These are phyloP conservation scores for Solanum chaucha DNA, from an alignment of 257 asterid genomes.

Conservation along the genomic window DNA sequence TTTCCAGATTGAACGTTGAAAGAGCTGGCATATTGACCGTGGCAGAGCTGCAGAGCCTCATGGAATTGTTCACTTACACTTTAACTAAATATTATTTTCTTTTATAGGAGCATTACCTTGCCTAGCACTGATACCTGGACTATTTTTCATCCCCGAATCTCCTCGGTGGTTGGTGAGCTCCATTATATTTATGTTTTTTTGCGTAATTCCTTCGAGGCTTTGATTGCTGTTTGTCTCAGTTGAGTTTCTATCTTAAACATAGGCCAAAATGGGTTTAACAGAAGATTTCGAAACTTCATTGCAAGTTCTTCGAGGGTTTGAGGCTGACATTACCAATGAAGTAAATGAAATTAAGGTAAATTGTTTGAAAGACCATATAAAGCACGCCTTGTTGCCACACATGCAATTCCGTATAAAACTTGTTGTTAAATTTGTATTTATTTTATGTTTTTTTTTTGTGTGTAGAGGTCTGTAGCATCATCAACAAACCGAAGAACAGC, in stretches of 20 bases:
- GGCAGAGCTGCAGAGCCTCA: background rate
- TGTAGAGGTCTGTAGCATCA: slow-evolving; percentile 76
- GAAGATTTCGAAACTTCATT: slow-evolving; percentile 89
- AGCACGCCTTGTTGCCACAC: background rate
- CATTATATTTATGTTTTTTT: background rate
- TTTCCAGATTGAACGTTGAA: background rate
- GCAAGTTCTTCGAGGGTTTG: slow-evolving; percentile 90
- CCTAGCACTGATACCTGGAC: slow-evolving; percentile 27
- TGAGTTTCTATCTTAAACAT: slow-evolving; percentile 8
- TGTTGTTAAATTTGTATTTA: background rate
- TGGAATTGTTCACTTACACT: background rate
- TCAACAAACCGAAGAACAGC: slow-evolving; percentile 75
- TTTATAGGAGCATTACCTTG: slow-evolving; percentile 13
- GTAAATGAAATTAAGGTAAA: slow-evolving; percentile 66
- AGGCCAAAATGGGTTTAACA: slow-evolving; percentile 97
- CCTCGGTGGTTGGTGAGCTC: slow-evolving; percentile 98
- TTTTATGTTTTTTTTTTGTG: slow-evolving; percentile 1
- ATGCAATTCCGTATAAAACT: background rate
- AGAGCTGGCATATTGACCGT: background rate
- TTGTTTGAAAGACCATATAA: background rate
- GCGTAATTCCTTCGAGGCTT: background rate
- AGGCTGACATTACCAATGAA: slow-evolving; percentile 76
- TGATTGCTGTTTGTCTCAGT: slow-evolving; percentile 5
- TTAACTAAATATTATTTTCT: background rate
- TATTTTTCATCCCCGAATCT: slow-evolving; percentile 40